These are phyloP conservation scores for Talaromyces sp. DNA, from an alignment of 2,329 filamentous ascomycete species.

Conservation along the genomic window DNA sequence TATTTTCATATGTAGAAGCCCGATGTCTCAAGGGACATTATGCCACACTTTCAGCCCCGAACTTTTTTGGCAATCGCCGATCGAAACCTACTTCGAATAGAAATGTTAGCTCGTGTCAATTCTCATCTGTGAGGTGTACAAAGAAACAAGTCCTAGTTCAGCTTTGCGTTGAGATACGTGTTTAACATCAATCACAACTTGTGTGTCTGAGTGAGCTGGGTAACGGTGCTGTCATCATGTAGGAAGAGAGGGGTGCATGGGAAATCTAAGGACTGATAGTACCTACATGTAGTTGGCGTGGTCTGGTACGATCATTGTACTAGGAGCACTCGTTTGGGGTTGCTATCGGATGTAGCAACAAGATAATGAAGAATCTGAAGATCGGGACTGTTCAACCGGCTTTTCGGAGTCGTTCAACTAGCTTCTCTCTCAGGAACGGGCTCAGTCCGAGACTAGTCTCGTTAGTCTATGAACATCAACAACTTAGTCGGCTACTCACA, in stretches of 20 bases:
- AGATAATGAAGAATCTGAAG: background rate
- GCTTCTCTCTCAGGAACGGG: constrained; percentile 49
- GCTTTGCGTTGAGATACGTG: constrained; percentile 18
- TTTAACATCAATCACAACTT: constrained; percentile 20
- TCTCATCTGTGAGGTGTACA: background rate
- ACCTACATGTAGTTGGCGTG: constrained; percentile 1
- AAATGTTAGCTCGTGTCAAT: constrained; percentile 1
- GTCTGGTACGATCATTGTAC: background rate
- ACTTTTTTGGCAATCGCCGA: background rate
- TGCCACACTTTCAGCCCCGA: too few species aligned
- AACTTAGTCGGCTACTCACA: constrained; percentile 40
- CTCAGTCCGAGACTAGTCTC: constrained; percentile 45
- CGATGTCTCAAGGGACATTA: too few species aligned
- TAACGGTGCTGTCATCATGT: constrained; percentile 20
- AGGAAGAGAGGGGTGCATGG: background rate
- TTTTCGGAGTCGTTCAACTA: constrained; percentile 47
- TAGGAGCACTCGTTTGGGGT: background rate
- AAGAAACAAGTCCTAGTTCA: constrained; percentile 7
- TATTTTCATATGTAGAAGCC: background rate
- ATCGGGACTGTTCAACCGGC: constrained; percentile 2
- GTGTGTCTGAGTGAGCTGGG: constrained; percentile 20
- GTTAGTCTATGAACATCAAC: constrained; percentile 43
- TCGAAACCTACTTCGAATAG: background rate
- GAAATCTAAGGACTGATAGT: background rate
- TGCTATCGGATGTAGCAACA: background rate